Conservation (phyloP, 768 basidiomycete species). For the Neoboletus subvelutipes region DNA sequence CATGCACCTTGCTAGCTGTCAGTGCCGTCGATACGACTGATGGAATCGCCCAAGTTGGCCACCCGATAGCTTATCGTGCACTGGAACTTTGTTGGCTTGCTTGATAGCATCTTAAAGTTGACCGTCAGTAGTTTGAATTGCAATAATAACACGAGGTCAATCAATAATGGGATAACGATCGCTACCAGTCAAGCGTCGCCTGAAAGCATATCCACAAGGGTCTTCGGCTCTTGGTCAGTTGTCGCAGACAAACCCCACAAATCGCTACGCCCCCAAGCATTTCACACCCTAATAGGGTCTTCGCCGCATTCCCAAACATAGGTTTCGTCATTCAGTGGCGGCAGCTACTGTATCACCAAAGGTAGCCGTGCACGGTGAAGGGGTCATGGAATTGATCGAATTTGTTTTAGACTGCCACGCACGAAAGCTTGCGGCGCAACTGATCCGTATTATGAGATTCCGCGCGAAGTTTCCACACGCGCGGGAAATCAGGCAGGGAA, state of each 20-base stretch:
- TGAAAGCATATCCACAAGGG: slow-evolving; percentile 14
- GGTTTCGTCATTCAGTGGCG: slow-evolving; percentile 1
- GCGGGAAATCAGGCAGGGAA: not conserved
- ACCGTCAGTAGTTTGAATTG: slow-evolving; percentile 11
- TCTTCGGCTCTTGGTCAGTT: slow-evolving; percentile 13
- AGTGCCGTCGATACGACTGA: slow-evolving; percentile 9
- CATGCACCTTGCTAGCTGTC: slow-evolving; percentile 13
- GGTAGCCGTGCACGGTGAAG: slow-evolving; percentile 17
- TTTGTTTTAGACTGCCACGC: slow-evolving; percentile 8
- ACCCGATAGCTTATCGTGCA: not conserved
- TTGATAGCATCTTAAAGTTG: slow-evolving; percentile 17
- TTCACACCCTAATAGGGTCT: slow-evolving; percentile 9
- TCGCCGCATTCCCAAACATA: slow-evolving; percentile 2
- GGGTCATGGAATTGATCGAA: slow-evolving; percentile 3
- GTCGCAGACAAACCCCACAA: slow-evolving; percentile 13
- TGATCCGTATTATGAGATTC: slow-evolving; percentile 11
- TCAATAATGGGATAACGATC: slow-evolving; percentile 15
- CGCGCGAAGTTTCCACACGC: slow-evolving; percentile 4
- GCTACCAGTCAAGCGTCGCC: slow-evolving; percentile 19
- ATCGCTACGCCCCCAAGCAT: not conserved
- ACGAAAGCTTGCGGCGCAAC: slow-evolving; percentile 9
- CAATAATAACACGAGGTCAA: slow-evolving; percentile 24
- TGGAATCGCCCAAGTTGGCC: slow-evolving; percentile 3
- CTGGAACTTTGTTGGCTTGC: slow-evolving; percentile 7
- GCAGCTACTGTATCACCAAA: slow-evolving; percentile 4